Evolutionary conservation across 192 early-diverging fungal genomes (phyloP), one percentile per base, ranked within the genome.

Genomic region (Dissophora globulifera): DNA sequence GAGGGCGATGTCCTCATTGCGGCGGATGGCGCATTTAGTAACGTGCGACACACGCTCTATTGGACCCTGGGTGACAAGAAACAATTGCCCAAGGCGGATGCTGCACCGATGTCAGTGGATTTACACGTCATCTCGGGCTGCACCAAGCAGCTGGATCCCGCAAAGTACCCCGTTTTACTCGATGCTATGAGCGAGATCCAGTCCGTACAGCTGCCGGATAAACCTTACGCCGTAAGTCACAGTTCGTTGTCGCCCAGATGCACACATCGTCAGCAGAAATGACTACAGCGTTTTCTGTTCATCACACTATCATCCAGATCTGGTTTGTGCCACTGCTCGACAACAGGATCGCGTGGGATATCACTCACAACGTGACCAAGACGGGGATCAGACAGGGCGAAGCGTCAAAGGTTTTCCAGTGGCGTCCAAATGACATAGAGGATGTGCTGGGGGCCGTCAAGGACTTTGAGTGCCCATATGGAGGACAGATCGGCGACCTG

Each of bases 151-250:
- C n/a, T 76, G 38, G 72, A 76, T 25, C 72, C 72, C 16, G 17
- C 19, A 17, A 76, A 62, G 23, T 66, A 60, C 40, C 64, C 72
- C 2, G 58, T 76, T 10, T 58, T 76, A 0, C 25, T 76, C 13
- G 72, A 76, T 50, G 57, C 72, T 6, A 76, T 76, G 72, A 76
- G 57, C 31, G 72, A 76, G 35, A 76, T 76, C 20, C 72, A 76
- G 27, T 76, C 63, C 11, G 51, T 76, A 12, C 72, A 76, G 7
- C 40, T 67, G 19, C 72, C 72, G 4, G 64, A 66, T 6, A 66
- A 61, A 9, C 72, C 72, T 0, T 76, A 76, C 23, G 50, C 72
- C 0, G 72, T 76, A 76, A 55, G 62, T 17, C 12, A 12, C 22
- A 5, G 5, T 40, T 31, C n/a, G n/a, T n/a, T n/a, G n/a, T n/a